These are phyloP conservation scores for Fusarium zealandicum DNA, from an alignment of 2,329 filamentous ascomycete species.

Conservation along the genomic window DNA sequence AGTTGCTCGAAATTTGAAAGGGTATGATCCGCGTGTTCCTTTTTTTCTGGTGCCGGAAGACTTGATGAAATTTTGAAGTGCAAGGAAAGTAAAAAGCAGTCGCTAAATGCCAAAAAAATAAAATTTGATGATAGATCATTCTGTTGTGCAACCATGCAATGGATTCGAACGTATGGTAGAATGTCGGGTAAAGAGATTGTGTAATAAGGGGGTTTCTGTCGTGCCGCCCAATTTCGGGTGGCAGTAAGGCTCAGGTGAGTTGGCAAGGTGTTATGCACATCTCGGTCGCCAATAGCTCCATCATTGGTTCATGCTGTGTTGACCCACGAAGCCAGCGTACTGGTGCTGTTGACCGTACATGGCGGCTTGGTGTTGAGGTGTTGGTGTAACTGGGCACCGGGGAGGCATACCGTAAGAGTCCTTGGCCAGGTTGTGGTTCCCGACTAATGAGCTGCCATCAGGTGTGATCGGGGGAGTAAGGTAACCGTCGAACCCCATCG, in stretches of 20 bases:
- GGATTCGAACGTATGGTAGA: constrained; percentile 45
- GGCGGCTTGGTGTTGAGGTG: constrained; percentile 55
- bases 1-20: constrained; percentile 39
- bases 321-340: constrained; percentile 51
- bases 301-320: constrained; percentile 53
- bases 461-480: constrained; percentile 87
- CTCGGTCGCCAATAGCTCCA: constrained; percentile 39
- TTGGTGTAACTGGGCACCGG: constrained; percentile 69
- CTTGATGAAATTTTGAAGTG: constrained; percentile 47
- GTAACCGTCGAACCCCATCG: constrained; percentile 74
- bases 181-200: constrained; percentile 32
- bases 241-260: constrained; percentile 9
- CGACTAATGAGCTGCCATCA: constrained; percentile 66
- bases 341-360: constrained; percentile 47
- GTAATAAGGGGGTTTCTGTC: constrained; percentile 15
- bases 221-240: constrained; percentile 12
- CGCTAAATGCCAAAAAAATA: constrained; percentile 58
- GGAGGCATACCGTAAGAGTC: constrained; percentile 58
- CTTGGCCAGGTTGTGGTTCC: constrained; percentile 53
- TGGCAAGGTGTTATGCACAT: constrained; percentile 9
- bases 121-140: constrained; percentile 47
- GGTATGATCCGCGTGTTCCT: constrained; percentile 51
- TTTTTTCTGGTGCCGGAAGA: constrained; percentile 52
- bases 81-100: constrained; percentile 46
- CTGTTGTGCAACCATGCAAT: constrained; percentile 42